phyloP scores from a whole-genome alignment of 352 stramenopile species.

The Elongisporangium prolatum region DNA sequence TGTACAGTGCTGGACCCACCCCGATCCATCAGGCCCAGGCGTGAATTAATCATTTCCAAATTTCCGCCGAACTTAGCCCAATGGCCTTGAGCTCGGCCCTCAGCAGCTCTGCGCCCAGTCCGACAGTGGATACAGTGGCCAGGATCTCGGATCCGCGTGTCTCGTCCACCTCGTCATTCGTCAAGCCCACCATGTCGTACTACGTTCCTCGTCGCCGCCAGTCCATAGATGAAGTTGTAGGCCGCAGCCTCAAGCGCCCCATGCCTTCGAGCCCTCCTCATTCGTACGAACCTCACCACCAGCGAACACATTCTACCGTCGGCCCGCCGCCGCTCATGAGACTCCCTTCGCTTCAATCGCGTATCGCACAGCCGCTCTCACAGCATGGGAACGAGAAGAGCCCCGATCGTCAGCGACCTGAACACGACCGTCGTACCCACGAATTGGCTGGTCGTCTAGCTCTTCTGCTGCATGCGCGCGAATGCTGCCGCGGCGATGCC shows the following conservation, averaged over 20 bases:
- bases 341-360: neutral
- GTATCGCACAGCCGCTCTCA: neutral
- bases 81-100: neutral
- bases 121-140: neutral
- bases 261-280: neutral
- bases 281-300: neutral
- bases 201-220: neutral
- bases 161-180: neutral
- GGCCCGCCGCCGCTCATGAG: neutral
- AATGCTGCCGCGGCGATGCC: constrained; percentile 26
- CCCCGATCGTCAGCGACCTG: neutral
- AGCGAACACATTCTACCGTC: neutral
- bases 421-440: constrained; percentile 13
- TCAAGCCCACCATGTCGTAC: neutral
- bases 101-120: neutral
- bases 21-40: neutral
- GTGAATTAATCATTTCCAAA: neutral
- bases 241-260: neutral
- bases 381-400: neutral
- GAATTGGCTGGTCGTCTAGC: constrained; percentile 35
- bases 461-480: constrained; percentile 38
- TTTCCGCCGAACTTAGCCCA: neutral
- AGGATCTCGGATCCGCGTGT: neutral
- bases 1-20: neutral
- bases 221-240: neutral